Base-by-base conservation (phyloP, 2,329 filamentous ascomycete species). In the Penicillium sp. region DNA sequence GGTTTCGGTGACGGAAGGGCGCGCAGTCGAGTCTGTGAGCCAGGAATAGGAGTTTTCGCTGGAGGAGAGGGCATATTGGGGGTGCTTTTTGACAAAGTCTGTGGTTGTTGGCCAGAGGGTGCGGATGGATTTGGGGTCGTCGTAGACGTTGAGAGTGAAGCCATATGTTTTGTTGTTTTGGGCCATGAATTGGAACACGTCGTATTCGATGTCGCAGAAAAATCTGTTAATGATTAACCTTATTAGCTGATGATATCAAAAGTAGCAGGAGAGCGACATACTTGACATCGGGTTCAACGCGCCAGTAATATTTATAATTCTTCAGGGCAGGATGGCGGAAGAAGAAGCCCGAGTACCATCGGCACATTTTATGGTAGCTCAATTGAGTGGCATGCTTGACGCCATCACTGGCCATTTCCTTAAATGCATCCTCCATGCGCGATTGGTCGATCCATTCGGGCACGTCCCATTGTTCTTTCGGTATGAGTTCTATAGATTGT, bases 101-200 rank as follows among this genome's bases (percentile, higher is more conserved):
- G 86, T 79, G 0, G 93, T 97, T 73, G 96, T 90, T n/a, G 93
- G 93, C 94, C 94, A 99, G 28, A 99, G 81, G 0, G 86, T 88
- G 2, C 89, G 86, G 47, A 99, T 90, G 30, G 89, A 92, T 66
- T 90, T 81, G 12, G 94, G 91, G 35, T 88, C 87, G 73, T 99
- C 94, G 79, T 96, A 97, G 45, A 99, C 84, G 74, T 91, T 96
- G 77, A 99, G 94, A 62, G 93, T 97, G 78, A 97, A 99, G 62
- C 94, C 94, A 74, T 99, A 99, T 4, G 93, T 97, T 77, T 97
- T 96, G 80, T 99, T 97, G 79, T 95, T 85, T 75, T 99, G 94
- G 66, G 90, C 84, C 93, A 99, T 97, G 78, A 91, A 99, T 62
- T 89, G 87, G 81, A 99, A 99, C 52, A 99, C 89, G 70, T 99